Evolutionary conservation across 2,329 filamentous ascomycete genomes (phyloP).

Genomic region (Emergomyces pasteurianus): DNA sequence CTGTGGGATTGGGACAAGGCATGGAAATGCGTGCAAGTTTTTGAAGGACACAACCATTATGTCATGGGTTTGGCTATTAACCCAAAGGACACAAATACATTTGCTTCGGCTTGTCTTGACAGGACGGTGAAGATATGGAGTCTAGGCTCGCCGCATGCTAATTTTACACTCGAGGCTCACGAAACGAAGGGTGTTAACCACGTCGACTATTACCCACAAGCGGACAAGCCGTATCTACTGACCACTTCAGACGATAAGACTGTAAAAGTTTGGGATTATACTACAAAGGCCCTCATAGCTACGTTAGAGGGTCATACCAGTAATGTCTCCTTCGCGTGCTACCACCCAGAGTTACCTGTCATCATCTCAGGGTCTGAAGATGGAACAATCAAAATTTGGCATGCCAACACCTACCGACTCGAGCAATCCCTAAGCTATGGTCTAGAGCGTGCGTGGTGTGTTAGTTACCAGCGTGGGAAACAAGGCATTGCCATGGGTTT

Average conservation of each 20-base stretch:
- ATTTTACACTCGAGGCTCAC: constrained; percentile 93
- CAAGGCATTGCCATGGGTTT: constrained; percentile 94
- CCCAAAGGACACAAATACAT: constrained; percentile 88
- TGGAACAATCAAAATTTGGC: constrained; percentile 95
- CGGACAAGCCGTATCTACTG: constrained; percentile 71
- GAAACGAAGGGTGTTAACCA: constrained; percentile 97
- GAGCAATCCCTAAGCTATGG: constrained; percentile 96
- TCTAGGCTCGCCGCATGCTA: constrained; percentile 81
- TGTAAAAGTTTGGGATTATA: constrained; percentile 98
- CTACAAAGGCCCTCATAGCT: constrained; percentile 91
- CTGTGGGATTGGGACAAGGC: constrained; percentile 98
- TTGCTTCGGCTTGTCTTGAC: constrained; percentile 90
- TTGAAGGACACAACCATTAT: constrained; percentile 92
- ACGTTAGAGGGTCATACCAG: constrained; percentile 94
- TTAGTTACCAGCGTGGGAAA: constrained; percentile 86
- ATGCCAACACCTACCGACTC: constrained; percentile 91
- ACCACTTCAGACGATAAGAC: constrained; percentile 95
- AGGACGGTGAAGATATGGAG: constrained; percentile 98
- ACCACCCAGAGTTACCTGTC: constrained; percentile 90
- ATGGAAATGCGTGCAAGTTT: constrained; percentile 96
- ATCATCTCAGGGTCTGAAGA: constrained; percentile 98
- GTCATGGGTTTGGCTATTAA: constrained; percentile 97
- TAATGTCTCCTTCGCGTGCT: constrained; percentile 96
- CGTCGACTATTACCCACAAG: constrained; percentile 71
- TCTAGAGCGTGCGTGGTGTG: constrained; percentile 93